A percentile compares a stretch with the other conserved stretches of the same genome.
Evolutionary conservation across 1,139 yeast species (phyloP).

Genomic region (Hemisphaericaspora subhashii): DNA sequence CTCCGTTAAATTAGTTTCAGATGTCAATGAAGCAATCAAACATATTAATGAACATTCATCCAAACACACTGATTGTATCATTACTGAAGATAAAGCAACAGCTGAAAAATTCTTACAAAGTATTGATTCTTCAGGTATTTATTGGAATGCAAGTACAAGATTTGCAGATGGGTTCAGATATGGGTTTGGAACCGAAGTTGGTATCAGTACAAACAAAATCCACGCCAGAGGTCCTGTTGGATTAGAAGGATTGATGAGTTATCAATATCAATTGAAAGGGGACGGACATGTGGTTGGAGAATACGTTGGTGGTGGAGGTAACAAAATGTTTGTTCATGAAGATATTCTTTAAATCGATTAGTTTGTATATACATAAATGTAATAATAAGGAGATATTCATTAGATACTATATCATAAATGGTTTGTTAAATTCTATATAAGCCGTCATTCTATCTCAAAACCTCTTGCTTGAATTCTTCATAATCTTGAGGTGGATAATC

Average conservation of each 20-base stretch:
- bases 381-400: background rate
- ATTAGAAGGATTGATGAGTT: slow-evolving; percentile 91
- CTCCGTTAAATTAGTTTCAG: slow-evolving; percentile 63
- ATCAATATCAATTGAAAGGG: slow-evolving; percentile 91
- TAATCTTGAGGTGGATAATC: slow-evolving; percentile 42
- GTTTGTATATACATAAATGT: slow-evolving; percentile 12
- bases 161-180: slow-evolving; percentile 98
- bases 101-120: slow-evolving; percentile 83
- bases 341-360: slow-evolving; percentile 36
- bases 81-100: slow-evolving; percentile 66
- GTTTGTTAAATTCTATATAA: too few relatives aligned
- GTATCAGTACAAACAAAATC: slow-evolving; percentile 92
- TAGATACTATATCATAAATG: background rate
- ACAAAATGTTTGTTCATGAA: slow-evolving; percentile 73
- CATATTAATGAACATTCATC: slow-evolving; percentile 93
- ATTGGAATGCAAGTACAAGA: slow-evolving; percentile 96
- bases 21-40: slow-evolving; percentile 66
- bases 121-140: slow-evolving; percentile 95
- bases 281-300: slow-evolving; percentile 90
- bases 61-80: slow-evolving; percentile 91
- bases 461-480: slow-evolving; percentile 25
- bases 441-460: background rate
- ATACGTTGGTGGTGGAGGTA: slow-evolving; percentile 91
- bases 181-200: slow-evolving; percentile 98
- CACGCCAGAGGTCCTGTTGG: slow-evolving; percentile 99